Conservation (phyloP, 768 basidiomycete genomes). For the Trametopsis cervina region DNA sequence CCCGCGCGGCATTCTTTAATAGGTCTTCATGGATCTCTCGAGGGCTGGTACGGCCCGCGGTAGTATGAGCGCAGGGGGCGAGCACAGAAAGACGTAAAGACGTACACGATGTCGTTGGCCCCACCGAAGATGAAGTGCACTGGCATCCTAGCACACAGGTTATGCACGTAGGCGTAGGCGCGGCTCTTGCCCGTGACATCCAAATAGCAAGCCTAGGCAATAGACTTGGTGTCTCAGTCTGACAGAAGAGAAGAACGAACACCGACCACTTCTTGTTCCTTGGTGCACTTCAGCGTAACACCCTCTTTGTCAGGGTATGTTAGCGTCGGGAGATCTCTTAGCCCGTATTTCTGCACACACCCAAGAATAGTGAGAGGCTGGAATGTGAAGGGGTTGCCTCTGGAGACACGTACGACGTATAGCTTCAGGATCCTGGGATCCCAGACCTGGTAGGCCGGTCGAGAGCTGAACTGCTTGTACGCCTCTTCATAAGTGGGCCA, state of each 20-base stretch:
- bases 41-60: too few species aligned
- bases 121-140: conserved; percentile 17
- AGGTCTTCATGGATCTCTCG: too few species aligned
- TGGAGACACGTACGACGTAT: conserved; percentile 36
- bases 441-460: conserved; percentile 40
- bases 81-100: too few species aligned
- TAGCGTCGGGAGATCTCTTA: conserved; percentile 25
- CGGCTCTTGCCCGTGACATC: conserved; percentile 12
- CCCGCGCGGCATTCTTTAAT: too few species aligned
- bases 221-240: too few species aligned
- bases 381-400: background rate
- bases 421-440: conserved; percentile 39
- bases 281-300: conserved; percentile 19
- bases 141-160: conserved; percentile 9
- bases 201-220: conserved; percentile 8
- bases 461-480: conserved; percentile 28
- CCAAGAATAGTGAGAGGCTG: background rate
- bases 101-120: conserved; percentile 12
- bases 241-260: background rate
- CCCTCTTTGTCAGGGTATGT: conserved; percentile 18
- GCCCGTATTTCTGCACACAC: conserved; percentile 35
- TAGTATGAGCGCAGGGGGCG: too few species aligned
- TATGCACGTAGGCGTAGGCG: conserved; percentile 9
- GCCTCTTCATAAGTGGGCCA: conserved; percentile 50
- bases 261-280: conserved; percentile 14